phyloP scores from a whole-genome alignment of 1,139 yeast genomes.

The Kodamaea derodonti region DNA sequence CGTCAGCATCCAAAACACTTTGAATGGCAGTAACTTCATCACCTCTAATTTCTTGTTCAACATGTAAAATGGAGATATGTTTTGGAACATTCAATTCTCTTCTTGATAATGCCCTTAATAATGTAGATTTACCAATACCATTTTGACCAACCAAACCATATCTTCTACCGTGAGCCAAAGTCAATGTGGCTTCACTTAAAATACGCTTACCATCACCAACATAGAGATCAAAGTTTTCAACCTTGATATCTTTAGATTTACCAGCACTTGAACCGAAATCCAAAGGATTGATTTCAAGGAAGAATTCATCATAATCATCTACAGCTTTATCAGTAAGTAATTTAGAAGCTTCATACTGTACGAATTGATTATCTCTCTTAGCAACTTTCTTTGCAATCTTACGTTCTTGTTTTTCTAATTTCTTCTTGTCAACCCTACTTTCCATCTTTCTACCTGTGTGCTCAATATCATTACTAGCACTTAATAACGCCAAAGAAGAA shows the following conservation, averaged over 20 bases:
- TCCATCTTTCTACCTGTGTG: conserved; percentile 91
- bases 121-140: conserved; percentile 98
- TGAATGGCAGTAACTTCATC: conserved; percentile 89
- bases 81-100: conserved; percentile 93
- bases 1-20: conserved; percentile 96
- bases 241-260: conserved; percentile 88
- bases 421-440: conserved; percentile 91
- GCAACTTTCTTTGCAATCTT: conserved; percentile 97
- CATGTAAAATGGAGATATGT: conserved; percentile 92
- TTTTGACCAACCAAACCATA: conserved; percentile 98
- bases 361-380: conserved; percentile 84
- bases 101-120: conserved; percentile 83
- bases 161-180: conserved; percentile 88
- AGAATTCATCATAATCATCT: conserved; percentile 89
- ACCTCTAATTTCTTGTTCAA: conserved; percentile 94
- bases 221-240: conserved; percentile 88
- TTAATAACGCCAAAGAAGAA: conserved; percentile 65
- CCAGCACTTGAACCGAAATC: conserved; percentile 91
- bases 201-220: conserved; percentile 96
- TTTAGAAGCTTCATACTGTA: conserved; percentile 89
- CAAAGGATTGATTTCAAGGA: conserved; percentile 89
- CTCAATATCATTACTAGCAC: conserved; percentile 80
- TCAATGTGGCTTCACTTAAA: conserved; percentile 79
- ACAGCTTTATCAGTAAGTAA: conserved; percentile 60
- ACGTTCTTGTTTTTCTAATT: conserved; percentile 93